phyloP scores from a whole-genome alignment of 306 rosid species.

The Ormosia semicastrata region DNA sequence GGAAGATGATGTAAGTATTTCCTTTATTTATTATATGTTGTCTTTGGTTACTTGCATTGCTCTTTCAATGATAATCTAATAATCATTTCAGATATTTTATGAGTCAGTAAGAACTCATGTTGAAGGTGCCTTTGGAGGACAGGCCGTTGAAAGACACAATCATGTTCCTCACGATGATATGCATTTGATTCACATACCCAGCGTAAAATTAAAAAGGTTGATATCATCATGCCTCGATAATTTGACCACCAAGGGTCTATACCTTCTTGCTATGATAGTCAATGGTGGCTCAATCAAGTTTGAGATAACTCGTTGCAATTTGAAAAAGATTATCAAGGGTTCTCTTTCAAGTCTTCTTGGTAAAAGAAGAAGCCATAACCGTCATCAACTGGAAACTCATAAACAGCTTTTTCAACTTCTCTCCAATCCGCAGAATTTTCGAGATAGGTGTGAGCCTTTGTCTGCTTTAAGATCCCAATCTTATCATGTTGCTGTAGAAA shows the following conservation, averaged over 20 bases:
- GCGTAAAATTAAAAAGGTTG: slow-evolving; percentile 27
- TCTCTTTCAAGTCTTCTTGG: slow-evolving; percentile 43
- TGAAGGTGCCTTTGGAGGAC: slow-evolving; percentile 54
- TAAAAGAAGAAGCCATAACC: slow-evolving; percentile 21
- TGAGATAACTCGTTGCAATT: slow-evolving; percentile 61
- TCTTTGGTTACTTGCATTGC: not conserved
- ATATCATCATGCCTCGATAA: slow-evolving; percentile 51
- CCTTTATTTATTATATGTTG: slow-evolving; percentile 14
- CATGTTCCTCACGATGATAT: slow-evolving; percentile 39
- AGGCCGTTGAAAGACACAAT: slow-evolving; percentile 28
- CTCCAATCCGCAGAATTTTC: slow-evolving; percentile 50
- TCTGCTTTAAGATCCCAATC: slow-evolving; percentile 32
- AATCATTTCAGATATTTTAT: slow-evolving; percentile 60
- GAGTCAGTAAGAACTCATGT: slow-evolving; percentile 56
- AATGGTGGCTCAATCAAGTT: slow-evolving; percentile 40
- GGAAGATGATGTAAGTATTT: slow-evolving; percentile 75
- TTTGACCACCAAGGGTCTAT: slow-evolving; percentile 69
- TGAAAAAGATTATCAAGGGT: slow-evolving; percentile 54
- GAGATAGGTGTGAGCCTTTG: slow-evolving; percentile 30
- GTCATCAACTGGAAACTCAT: slow-evolving; percentile 31
- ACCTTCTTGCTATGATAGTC: slow-evolving; percentile 53
- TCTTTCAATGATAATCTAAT: slow-evolving; percentile 13
- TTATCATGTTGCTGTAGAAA: slow-evolving; percentile 32
- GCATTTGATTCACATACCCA: slow-evolving; percentile 7
- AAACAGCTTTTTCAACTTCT: slow-evolving; percentile 51